Conservation (phyloP, 805 yeast species). For the Wickerhamomyces rabaulensis region DNA sequence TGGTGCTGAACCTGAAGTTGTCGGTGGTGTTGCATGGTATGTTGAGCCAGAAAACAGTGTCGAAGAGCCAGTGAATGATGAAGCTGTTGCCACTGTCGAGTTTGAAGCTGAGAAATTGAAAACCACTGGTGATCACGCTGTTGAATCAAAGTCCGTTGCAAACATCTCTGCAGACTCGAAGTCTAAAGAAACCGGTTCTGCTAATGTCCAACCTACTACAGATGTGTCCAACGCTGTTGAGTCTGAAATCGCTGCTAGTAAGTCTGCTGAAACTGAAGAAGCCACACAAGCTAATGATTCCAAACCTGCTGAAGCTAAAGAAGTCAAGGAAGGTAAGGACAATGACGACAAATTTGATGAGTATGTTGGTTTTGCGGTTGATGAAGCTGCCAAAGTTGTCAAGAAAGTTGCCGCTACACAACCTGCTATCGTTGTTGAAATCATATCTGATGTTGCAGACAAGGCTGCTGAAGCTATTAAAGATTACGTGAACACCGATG, state of each 20-base stretch:
- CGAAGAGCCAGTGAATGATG: neutral
- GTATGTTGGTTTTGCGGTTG: neutral
- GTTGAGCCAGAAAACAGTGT: neutral
- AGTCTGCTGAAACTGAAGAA: neutral
- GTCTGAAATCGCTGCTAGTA: neutral
- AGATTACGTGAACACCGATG: neutral
- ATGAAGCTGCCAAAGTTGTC: neutral
- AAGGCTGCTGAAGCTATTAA: neutral
- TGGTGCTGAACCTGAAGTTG: neutral
- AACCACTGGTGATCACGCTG: neutral
- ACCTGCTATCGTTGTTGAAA: neutral
- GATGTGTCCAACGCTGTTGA: too few relatives aligned
- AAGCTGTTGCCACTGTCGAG: neutral
- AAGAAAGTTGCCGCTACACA: neutral
- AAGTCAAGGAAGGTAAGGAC: neutral
- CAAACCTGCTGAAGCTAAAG: too few relatives aligned
- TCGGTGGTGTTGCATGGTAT: neutral
- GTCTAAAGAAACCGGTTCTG: too few relatives aligned
- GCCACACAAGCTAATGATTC: neutral
- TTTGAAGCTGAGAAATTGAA: neutral
- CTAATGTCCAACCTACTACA: too few relatives aligned
- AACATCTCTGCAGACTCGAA: too few relatives aligned
- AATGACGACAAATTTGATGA: neutral
- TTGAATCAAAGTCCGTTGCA: neutral
- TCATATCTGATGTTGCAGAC: neutral